Evolutionary conservation across 345 rosid genomes (phyloP).

Genomic region (Adansonia digitata): DNA sequence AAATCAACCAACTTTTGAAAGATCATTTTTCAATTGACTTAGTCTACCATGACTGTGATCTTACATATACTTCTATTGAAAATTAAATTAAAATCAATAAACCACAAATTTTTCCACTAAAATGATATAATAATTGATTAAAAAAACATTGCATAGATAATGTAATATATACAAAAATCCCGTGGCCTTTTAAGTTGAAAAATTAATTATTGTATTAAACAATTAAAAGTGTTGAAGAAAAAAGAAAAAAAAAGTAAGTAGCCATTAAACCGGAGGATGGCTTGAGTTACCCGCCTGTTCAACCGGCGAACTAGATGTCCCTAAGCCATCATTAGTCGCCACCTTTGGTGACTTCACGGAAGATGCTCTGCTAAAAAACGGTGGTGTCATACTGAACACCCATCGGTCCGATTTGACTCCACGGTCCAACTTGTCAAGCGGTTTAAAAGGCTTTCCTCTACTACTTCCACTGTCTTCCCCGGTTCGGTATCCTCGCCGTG

Average conservation of each 20-base stretch:
- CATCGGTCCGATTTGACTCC: slow-evolving; percentile 41
- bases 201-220: neutral
- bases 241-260: too few species aligned
- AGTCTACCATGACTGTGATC: neutral
- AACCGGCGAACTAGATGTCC: neutral
- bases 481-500: slow-evolving; percentile 38
- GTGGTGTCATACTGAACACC: slow-evolving; percentile 29
- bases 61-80: neutral
- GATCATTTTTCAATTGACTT: neutral
- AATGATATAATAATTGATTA: neutral
- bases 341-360: slow-evolving; percentile 47
- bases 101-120: neutral
- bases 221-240: neutral
- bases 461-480: slow-evolving; percentile 27
- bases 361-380: slow-evolving; percentile 37
- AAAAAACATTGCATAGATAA: neutral
- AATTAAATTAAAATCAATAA: neutral
- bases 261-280: slow-evolving; percentile 36
- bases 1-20: too few species aligned
- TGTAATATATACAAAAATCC: neutral
- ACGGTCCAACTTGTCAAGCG: slow-evolving; percentile 21
- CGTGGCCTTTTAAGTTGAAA: neutral
- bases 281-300: slow-evolving; percentile 15
- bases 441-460: slow-evolving; percentile 30
- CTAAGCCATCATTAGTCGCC: slow-evolving; percentile 24